Conservation (phyloP, 495 filamentous ascomycete genomes). For the Oleoguttula mirabilis region DNA sequence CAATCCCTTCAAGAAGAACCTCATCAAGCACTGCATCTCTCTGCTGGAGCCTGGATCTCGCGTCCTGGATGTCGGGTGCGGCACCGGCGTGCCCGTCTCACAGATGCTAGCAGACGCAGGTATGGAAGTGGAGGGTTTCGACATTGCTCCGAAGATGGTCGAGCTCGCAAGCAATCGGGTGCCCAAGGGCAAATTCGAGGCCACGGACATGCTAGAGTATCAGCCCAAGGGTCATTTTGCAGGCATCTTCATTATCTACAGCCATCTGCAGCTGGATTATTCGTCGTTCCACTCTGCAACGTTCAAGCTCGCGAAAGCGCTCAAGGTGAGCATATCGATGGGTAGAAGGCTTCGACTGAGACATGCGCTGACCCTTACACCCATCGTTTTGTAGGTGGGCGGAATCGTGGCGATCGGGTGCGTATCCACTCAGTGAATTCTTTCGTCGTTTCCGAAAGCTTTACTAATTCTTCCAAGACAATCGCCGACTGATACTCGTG, state of each 20-base stretch:
- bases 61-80: conserved; percentile 1
- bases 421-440: too few relatives aligned
- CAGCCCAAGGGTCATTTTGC: conserved; percentile 1
- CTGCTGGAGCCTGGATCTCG: background rate
- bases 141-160: conserved; percentile 2
- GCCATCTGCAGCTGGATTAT: background rate
- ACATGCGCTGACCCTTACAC: too few relatives aligned
- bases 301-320: background rate
- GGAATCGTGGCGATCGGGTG: background rate
- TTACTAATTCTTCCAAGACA: too few relatives aligned
- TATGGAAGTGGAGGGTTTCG: background rate
- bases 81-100: background rate
- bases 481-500: background rate
- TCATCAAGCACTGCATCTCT: background rate
- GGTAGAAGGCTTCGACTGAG: too few relatives aligned
- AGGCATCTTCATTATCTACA: conserved; percentile 1
- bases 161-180: background rate
- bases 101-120: conserved; percentile 1
- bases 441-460: too few relatives aligned
- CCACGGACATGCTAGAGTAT: conserved; percentile 1
- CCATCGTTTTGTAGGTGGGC: too few relatives aligned
- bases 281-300: background rate
- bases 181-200: background rate
- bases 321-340: too few relatives aligned
- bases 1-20: background rate